phyloP scores from a whole-genome alignment of 192 early-diverging fungal genomes.

The Jimgerdemannia flammicorona region DNA sequence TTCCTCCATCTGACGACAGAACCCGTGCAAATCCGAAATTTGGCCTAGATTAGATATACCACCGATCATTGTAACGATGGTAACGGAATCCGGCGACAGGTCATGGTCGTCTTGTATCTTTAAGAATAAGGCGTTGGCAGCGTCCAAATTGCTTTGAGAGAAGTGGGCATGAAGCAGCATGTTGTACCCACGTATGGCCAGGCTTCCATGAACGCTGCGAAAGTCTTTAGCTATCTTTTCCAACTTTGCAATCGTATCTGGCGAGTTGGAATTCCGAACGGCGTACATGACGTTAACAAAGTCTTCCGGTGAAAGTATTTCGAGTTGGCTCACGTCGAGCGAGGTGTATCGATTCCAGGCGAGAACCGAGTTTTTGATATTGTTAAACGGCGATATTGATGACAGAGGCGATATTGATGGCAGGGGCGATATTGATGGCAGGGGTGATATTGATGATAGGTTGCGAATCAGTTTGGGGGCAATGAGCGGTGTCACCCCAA shows the following conservation, averaged over 20 bases:
- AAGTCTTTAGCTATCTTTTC: conserved; percentile 9
- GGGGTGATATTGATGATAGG: no score
- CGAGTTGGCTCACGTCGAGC: not conserved
- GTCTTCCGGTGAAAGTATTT: not conserved
- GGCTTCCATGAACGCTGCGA: not conserved
- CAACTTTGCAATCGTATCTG: not conserved
- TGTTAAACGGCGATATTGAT: no score
- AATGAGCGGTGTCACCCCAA: no score
- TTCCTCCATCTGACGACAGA: not conserved
- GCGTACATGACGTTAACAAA: conserved; percentile 3
- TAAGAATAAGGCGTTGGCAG: conserved; percentile 15
- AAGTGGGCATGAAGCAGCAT: conserved; percentile 24
- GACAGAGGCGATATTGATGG: no score
- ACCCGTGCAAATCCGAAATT: conserved; percentile 7
- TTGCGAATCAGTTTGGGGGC: no score
- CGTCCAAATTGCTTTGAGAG: not conserved
- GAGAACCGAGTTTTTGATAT: no score
- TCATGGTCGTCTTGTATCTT: not conserved
- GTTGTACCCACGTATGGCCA: conserved; percentile 12
- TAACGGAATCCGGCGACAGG: not conserved
- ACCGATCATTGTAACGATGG: conserved; percentile 14
- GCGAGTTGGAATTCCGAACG: not conserved
- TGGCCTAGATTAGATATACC: conserved; percentile 15
- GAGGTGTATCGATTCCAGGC: no score
- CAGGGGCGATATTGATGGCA: no score